Conservation (phyloP, 805 yeast species). For the Schwanniomyces occidentalis region DNA sequence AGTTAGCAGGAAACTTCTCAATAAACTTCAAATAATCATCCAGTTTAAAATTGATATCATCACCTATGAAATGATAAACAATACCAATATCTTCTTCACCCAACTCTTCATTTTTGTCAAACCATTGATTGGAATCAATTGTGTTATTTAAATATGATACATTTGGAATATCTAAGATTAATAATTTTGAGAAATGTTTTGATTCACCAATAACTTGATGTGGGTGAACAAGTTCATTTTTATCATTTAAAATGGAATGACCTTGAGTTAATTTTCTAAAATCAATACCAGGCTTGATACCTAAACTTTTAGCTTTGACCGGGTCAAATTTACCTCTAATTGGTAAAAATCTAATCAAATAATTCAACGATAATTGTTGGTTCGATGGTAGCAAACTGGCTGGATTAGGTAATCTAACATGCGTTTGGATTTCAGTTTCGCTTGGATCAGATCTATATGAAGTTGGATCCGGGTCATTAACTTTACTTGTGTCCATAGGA, state of each 20-base stretch:
- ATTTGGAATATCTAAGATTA: slow-evolving; percentile 75
- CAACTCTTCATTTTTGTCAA: slow-evolving; percentile 29
- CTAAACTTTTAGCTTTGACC: slow-evolving; percentile 62
- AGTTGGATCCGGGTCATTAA: slow-evolving; percentile 37
- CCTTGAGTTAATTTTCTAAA: slow-evolving; percentile 65
- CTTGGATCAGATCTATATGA: slow-evolving; percentile 39
- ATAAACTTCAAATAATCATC: slow-evolving; percentile 51
- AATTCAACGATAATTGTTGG: slow-evolving; percentile 55
- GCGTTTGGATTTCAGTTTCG: slow-evolving; percentile 40
- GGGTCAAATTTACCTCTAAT: slow-evolving; percentile 76
- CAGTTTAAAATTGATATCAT: slow-evolving; percentile 47
- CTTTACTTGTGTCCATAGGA: slow-evolving; percentile 47
- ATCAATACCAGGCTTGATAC: slow-evolving; percentile 64
- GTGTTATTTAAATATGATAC: slow-evolving; percentile 39
- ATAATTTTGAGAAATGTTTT: slow-evolving; percentile 55
- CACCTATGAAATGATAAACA: slow-evolving; percentile 80
- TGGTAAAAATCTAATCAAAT: slow-evolving; percentile 65
- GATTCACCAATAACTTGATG: slow-evolving; percentile 71
- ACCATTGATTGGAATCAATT: slow-evolving; percentile 26
- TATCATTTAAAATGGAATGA: slow-evolving; percentile 50
- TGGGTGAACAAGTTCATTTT: slow-evolving; percentile 62
- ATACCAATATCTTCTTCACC: slow-evolving; percentile 44
- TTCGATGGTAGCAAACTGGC: slow-evolving; percentile 21
- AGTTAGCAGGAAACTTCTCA: slow-evolving; percentile 49
- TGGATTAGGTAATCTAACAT: slow-evolving; percentile 32